Evolutionary conservation across 1,139 yeast genomes (phyloP), one percentile per base, ranked within the genome.

Genomic region (Blastobotrys aristatus): DNA sequence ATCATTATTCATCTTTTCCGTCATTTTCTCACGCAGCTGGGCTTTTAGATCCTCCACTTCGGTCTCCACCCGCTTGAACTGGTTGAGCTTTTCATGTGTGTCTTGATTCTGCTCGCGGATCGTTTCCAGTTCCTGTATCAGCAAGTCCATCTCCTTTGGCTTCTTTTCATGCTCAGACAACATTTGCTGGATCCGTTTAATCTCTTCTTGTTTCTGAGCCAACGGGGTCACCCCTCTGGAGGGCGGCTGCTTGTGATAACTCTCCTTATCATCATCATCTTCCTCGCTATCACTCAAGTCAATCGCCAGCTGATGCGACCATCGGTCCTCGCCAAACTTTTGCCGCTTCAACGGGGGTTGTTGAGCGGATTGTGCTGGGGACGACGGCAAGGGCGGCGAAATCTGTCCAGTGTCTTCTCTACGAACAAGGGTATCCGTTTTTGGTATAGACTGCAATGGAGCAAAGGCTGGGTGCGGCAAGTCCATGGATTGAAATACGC

Each of bases 281-380:
- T 52, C 54, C 13, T 52, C 55, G 4, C 53, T 56, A 35, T 59
- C 63, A 21, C 55, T 53, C 14, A 61, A 14, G 10, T 57, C 59
- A 13, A 60, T 43, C 10, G 35, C 46, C 26, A 61, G 38, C 1
- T 46, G 43, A 18, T 51, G 51, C 1, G 63, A 55, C 63, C 64
- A 61, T 10, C 65, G 49, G 41, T 61, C 56, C 20, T 54, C 50
- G 5, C 79, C 79, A 34, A 70, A 71, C 43, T 59, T 34, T 16
- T 37, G 37, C 11, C 48, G 41, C 26, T 46, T 46, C 4, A 24
- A 29, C 3, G 43, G 35, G 3, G 34, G 33, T 11, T 26, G 43
- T 5, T 32, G 31, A 17, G 7, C 22, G 2, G 7, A 14, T 14
- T 3, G 6, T 6, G 32, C 8, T 11, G 27, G 34, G 6, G 43